Evolutionary conservation across 371 early-diverging fungal genomes (phyloP).

Genomic region (Zychaea mexicana): DNA sequence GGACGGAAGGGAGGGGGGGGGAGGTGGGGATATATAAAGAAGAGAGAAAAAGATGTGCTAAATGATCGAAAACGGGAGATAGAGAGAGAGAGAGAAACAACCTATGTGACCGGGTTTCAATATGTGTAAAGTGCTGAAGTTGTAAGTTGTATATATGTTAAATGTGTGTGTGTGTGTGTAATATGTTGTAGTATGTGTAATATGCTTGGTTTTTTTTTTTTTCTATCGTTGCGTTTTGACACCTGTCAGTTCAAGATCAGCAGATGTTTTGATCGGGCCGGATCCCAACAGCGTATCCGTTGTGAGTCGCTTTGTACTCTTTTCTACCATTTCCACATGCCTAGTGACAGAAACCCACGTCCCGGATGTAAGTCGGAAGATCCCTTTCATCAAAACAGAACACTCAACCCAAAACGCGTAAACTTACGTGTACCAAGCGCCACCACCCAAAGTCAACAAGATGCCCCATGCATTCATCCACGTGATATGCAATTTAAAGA

Average conservation of each 20-base stretch:
- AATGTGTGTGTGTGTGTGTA: too few relatives aligned
- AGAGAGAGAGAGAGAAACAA: too few relatives aligned
- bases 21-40: too few relatives aligned
- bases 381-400: background rate
- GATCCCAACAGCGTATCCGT: background rate
- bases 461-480: constrained; percentile 75
- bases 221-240: background rate
- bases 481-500: constrained; percentile 73
- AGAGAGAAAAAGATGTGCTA: too few relatives aligned
- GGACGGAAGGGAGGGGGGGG: too few relatives aligned
- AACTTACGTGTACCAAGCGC: constrained; percentile 63
- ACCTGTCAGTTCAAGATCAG: background rate
- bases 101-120: too few relatives aligned
- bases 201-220: background rate
- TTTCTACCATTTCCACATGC: constrained; percentile 25
- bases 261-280: background rate
- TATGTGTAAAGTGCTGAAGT: too few relatives aligned
- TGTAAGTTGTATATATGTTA: too few relatives aligned
- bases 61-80: too few relatives aligned
- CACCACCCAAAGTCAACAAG: constrained; percentile 76
- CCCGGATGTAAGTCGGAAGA: too few relatives aligned
- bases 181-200: background rate
- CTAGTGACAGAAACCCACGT: background rate
- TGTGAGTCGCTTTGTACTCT: constrained; percentile 7
- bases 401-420: background rate